Base-by-base conservation (phyloP, 2,329 filamentous ascomycete species). In the Cladosporium sp. region DNA sequence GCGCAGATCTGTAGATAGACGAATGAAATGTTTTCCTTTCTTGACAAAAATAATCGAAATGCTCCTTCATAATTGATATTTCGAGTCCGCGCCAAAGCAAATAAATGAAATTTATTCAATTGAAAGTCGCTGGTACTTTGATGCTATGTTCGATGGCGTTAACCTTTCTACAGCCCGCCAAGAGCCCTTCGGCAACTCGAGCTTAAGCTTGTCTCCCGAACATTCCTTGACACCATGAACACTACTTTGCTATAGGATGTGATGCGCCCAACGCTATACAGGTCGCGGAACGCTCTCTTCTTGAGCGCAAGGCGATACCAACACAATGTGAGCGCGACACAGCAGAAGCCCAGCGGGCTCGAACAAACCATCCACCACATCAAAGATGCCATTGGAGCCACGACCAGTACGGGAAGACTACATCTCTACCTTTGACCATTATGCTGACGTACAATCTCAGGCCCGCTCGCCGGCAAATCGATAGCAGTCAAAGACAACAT, bases 401-500 rank as follows among this genome's bases (percentile, higher is more conserved):
- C 30, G 32, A 55, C 28, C 11, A 30, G 52, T 55, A 55, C 1
- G 52, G 34, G 30, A 55, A n/a, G 18, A 55, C 15, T n/a, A 15
- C 8, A 34, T 21, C 3, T 14, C 18, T 32, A 5, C 5, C 8
- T 34, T 11, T 15, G 18, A 55, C 15, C 28, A 5, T 32, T 7
- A 34, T n/a, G 32, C 61, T 64, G 21, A 63, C 21, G 2, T 5
- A 3, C 2, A 11, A 38, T 1, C 8, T 1, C 28, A 66, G 59
- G 49, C 26, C 12, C 68, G 3, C 65, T 74, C 38, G 26, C 55
- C 32, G 79, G 79, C 65, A 77, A 72, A 57, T 73, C 78, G 10
- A 77, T 84, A 54, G 81, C 80, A 10, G 69, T 84, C 65, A 85
- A 85, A 71, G 83, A 84, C 74, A 85, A 85, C 70, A 85, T 85